Evolutionary conservation across 148 eudicot species (phyloP).

Genomic region (Persicaria maculosa): DNA sequence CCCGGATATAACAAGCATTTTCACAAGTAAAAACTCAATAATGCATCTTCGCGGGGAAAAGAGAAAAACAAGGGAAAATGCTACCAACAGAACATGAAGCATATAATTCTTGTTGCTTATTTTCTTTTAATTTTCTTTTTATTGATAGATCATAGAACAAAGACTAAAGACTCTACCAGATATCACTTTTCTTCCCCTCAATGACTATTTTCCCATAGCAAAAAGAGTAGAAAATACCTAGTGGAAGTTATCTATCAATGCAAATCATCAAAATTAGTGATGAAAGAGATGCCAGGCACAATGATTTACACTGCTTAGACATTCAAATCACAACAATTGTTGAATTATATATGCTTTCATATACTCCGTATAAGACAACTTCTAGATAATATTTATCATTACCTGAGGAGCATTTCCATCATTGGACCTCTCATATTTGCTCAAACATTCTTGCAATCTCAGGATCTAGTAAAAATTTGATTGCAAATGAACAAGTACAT

Average conservation of each 20-base stretch:
- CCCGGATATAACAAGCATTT: background rate
- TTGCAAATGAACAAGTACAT: slow-evolving; percentile 2
- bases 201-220: background rate
- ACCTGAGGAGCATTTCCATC: slow-evolving; percentile 93
- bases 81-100: background rate
- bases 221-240: background rate
- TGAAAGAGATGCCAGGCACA: background rate
- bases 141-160: too few species aligned
- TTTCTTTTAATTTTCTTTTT: background rate
- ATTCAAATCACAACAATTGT: background rate
- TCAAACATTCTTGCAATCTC: slow-evolving; percentile 89
- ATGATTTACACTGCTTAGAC: background rate
- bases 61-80: background rate
- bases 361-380: background rate
- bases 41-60: background rate
- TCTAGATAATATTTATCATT: slow-evolving; percentile 14
- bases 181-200: background rate
- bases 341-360: background rate
- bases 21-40: background rate
- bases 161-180: background rate
- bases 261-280: background rate
- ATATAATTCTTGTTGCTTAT: background rate
- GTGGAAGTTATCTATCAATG: background rate
- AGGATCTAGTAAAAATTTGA: slow-evolving; percentile 46
- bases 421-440: slow-evolving; percentile 81